Base-by-base conservation (phyloP, 345 rosid genomes). In the Aquilaria yunnanensis region DNA sequence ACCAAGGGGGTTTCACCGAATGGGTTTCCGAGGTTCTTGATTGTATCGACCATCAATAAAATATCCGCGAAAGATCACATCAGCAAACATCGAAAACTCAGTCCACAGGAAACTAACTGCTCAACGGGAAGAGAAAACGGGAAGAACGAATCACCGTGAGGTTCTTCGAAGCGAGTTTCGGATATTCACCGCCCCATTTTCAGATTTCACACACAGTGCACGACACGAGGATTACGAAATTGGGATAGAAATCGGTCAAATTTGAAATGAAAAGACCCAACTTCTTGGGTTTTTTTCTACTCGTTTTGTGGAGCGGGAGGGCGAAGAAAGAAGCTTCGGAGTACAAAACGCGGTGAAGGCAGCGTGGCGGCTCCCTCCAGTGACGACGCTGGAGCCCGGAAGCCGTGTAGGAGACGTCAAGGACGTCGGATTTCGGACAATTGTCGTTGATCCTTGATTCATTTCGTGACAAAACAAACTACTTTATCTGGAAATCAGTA, bases 1-100 rank as follows among this genome's bases (percentile, higher is more conserved):
- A 4, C 52, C 14, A 10, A 51, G 57, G 34, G 47, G 50, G 16
- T 11, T 65, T 50, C 50, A 37, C 14, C 59, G 52, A 47, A 14
- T 62, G 70, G 54, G 52, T 41, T 56, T 73, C 46, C 32, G 49
- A 56, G 3, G 30, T 53, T 51, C 58, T n/a, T n/a, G 3, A 33
- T 10, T 34, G 47, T 12, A 56, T 46, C 53, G 11, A 14, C 14
- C 43, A 29, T 57, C 64, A 59, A 47, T 56, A 33, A 49, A 70
- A 66, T 14, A 64, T 23, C 61, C 59, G 14, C 11, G 1, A 14
- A 14, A 57, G 62, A 62, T 48, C 43, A 9, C 32, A 33, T 32
- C 9, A 47, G 34, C n/a, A 23, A 12, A 61, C 63, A n/a, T 57
- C 57, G 41, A 61, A 12, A 61, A 31, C 60, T 51, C 64, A 37